These are phyloP conservation scores for Pulveroboletus sp. DNA, from an alignment of 768 basidiomycete genomes.

Conservation along the genomic window DNA sequence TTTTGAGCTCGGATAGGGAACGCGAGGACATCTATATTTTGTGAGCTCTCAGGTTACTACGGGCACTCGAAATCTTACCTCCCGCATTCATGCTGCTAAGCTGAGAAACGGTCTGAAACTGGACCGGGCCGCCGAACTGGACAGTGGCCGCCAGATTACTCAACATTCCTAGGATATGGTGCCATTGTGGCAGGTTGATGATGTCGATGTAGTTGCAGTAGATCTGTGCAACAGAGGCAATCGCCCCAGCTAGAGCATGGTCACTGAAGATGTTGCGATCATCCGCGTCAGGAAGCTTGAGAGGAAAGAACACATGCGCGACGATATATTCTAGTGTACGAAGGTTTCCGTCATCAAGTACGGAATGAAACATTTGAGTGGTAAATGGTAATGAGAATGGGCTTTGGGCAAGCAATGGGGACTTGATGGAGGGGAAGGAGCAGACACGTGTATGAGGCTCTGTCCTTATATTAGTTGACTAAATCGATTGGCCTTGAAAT, in stretches of 20 bases:
- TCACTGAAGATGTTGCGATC: conserved; percentile 31
- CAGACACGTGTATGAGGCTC: neutral
- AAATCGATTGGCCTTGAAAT: neutral
- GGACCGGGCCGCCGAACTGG: neutral
- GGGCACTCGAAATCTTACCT: conserved; percentile 8
- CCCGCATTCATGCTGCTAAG: conserved; percentile 16
- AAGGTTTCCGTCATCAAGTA: neutral
- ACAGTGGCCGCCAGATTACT: conserved; percentile 14
- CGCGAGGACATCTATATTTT: conserved; percentile 32
- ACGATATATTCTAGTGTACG: conserved; percentile 28
- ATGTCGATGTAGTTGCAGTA: conserved; percentile 13
- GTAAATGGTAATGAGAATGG: neutral
- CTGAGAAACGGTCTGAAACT: conserved; percentile 11
- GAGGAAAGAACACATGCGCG: conserved; percentile 42
- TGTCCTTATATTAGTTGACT: neutral
- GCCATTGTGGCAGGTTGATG: conserved; percentile 25
- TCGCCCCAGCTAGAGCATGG: conserved; percentile 19
- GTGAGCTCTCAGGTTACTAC: neutral
- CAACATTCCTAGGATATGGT: conserved; percentile 28
- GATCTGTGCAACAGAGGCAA: conserved; percentile 14
- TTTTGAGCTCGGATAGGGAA: conserved; percentile 45
- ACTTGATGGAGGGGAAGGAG: neutral
- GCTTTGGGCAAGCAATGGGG: neutral
- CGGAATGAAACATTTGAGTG: conserved; percentile 3
- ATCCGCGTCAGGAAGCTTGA: conserved; percentile 35